phyloP scores from a whole-genome alignment of 345 rosid species.

The Acer campestre region DNA sequence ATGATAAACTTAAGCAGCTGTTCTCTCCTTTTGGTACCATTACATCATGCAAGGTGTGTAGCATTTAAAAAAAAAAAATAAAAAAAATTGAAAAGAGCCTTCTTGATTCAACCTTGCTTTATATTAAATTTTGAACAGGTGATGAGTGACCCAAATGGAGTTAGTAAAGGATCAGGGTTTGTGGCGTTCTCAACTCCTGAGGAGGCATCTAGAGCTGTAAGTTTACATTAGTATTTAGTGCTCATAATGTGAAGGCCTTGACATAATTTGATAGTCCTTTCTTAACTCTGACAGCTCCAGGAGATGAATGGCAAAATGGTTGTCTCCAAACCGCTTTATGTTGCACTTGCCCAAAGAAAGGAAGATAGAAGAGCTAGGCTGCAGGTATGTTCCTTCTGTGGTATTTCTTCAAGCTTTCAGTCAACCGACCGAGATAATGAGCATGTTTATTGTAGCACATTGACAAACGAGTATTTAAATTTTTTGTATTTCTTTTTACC shows the following conservation, averaged over 20 bases:
- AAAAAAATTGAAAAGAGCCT: not conserved
- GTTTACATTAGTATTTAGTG: slow-evolving; percentile 11
- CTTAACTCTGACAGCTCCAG: slow-evolving; percentile 36
- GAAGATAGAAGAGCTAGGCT: slow-evolving; percentile 95
- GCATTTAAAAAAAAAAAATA: not conserved
- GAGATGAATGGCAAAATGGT: slow-evolving; percentile 98
- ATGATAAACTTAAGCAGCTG: slow-evolving; percentile 86
- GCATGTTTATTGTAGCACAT: not conserved
- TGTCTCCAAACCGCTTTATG: slow-evolving; percentile 86
- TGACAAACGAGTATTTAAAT: not conserved
- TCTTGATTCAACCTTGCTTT: not conserved
- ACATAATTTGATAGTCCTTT: slow-evolving; percentile 19
- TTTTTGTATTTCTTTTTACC: not conserved
- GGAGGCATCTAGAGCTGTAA: slow-evolving; percentile 88
- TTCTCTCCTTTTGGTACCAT: slow-evolving; percentile 77
- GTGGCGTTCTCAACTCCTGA: slow-evolving; percentile 82
- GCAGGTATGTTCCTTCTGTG: slow-evolving; percentile 50
- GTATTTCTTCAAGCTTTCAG: not conserved
- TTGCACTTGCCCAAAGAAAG: slow-evolving; percentile 90
- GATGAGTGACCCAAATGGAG: slow-evolving; percentile 79
- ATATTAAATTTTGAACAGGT: slow-evolving; percentile 46
- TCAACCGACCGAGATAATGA: not conserved
- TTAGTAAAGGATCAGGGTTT: slow-evolving; percentile 80
- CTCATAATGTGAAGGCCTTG: not conserved
- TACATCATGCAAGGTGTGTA: slow-evolving; percentile 85